phyloP scores from a whole-genome alignment of 2,329 filamentous ascomycete species.

The Pyrenochaeta sp. region DNA sequence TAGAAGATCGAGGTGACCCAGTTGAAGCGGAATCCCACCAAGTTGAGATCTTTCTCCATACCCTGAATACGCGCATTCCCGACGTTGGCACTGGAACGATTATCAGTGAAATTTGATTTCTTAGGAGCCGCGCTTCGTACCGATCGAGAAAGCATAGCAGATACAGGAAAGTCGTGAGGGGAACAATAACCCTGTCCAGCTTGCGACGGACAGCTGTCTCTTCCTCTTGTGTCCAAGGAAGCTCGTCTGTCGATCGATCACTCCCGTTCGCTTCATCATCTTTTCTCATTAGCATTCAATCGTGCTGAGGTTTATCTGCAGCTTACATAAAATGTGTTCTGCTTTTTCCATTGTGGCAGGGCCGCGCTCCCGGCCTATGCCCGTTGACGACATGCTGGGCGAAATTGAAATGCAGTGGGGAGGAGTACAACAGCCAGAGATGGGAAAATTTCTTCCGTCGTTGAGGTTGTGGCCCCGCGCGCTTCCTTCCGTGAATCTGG shows the following conservation, averaged over 20 bases:
- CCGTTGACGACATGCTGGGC: conserved; percentile 15
- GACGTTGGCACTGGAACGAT: conserved; percentile 50
- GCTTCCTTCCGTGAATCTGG: conserved; percentile 28
- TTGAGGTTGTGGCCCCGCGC: conserved; percentile 25
- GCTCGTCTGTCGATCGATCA: conserved; percentile 41
- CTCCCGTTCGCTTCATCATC: conserved; percentile 38
- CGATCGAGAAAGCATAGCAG: conserved; percentile 61
- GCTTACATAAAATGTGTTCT: conserved; percentile 35
- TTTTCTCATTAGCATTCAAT: conserved; percentile 19
- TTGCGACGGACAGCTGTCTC: conserved; percentile 60
- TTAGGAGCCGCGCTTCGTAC: conserved; percentile 19
- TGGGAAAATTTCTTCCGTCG: conserved; percentile 9
- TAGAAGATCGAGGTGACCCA: conserved; percentile 68
- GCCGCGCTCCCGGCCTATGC: conserved; percentile 7
- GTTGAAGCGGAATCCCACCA: conserved; percentile 63
- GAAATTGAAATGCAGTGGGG: not conserved
- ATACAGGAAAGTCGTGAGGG: conserved; percentile 63
- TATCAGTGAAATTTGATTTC: conserved; percentile 11
- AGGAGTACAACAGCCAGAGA: conserved; percentile 7
- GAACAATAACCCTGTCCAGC: conserved; percentile 63
- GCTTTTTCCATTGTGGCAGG: conserved; percentile 27
- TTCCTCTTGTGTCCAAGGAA: conserved; percentile 62
- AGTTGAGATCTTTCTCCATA: conserved; percentile 58
- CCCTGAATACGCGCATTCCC: conserved; percentile 67
- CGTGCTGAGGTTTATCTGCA: not conserved